Base-by-base conservation (phyloP, 1,139 yeast species). In the Candida labiduridarum region DNA sequence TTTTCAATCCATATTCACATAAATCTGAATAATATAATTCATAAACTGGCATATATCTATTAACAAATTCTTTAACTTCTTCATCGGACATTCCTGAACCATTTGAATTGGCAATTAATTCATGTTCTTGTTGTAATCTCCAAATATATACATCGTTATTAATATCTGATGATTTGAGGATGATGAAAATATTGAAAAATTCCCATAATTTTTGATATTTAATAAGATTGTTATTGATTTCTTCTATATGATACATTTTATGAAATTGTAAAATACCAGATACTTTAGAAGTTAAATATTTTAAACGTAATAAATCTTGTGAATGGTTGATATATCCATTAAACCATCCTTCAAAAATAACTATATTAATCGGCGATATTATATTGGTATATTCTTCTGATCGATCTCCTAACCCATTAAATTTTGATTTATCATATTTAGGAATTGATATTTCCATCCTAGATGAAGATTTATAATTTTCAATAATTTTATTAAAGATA, bases 261-360 rank as follows among this genome's bases (percentile, higher is more conserved):
- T 67, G 64, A 8, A 55, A 53, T 41, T 63, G 68, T 16, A 73
- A 56, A 1, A 58, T 55, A 1, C 63, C 57, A 18, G 61, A 56
- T 3, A 56, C 48, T 12, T 60, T 62, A 7, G 63, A 45, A 1
- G 60, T 49, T 4, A 66, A 53, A 53, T 69, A 71, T 39, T 54
- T 59, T 6, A 61, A 18, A 11, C 57, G 54, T 11, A 72, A 49
- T 18, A 36, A 19, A 22, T 36, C 29, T 11, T 16, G 11, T 10
- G 41, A 10, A 10, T 18, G 11, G 73, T 58, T 1, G 92, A 79
- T 33, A 63, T 58, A 92, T 1, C 98, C 98, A 25, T 85, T 80
- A 67, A 92, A 90, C 99, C 99, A 94, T 1, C 99, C 99, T 69
- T 94, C 99, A 47, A 94, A 76, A 6, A 94, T 66, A 3, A 92